Evolutionary conservation across 1,284 basidiomycete genomes (phyloP), one percentile per base, ranked within the genome.

Genomic region (Trichosporon ovoides): DNA sequence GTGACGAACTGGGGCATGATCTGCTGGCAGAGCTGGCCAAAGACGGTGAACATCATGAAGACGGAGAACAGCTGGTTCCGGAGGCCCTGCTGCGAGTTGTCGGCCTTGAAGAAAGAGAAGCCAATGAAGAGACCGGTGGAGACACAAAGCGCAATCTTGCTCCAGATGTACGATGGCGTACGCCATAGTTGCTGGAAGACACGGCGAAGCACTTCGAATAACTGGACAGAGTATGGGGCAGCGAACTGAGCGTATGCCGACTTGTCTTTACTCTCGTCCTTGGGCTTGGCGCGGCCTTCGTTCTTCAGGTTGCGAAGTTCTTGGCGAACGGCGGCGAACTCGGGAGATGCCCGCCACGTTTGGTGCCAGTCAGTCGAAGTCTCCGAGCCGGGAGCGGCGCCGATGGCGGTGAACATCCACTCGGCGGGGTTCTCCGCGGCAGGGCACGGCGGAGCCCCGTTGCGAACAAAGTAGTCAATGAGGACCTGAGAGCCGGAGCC

Each of bases 61-160:
- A 74, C 72, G 19, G 74, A 71, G 70, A 92, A 92, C 40, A 92
- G 82, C 74, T 91, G 88, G 76, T 89, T 88, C 73, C 91, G 89
- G 0, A 86, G 84, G 49, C 88, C 89, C 62, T 85, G 84, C 52
- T 86, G 81, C 3, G 82, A 81, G 55, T 84, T 79, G 57, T 84
- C 83, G 3, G 87, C 78, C 58, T 85, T 80, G 81, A 81, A 92
- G 80, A 91, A 80, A 14, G 76, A 77, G 70, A 82, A 80, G 19
- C 81, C 79, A 54, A 81, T 77, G 57, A 80, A 79, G 50, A 81
- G 71, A 34, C 76, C 76, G 7, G 74, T 71, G 33, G 76, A 59
- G 13, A 74, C 66, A 61, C 75, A 73, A 11, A 79, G 74, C 51
- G 76, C 77, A 24, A 91, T 68, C 77, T 93, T 91, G 31, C 87